Base-by-base conservation (phyloP, 208 protist genomes). In the Acanthamoeba royreba region DNA sequence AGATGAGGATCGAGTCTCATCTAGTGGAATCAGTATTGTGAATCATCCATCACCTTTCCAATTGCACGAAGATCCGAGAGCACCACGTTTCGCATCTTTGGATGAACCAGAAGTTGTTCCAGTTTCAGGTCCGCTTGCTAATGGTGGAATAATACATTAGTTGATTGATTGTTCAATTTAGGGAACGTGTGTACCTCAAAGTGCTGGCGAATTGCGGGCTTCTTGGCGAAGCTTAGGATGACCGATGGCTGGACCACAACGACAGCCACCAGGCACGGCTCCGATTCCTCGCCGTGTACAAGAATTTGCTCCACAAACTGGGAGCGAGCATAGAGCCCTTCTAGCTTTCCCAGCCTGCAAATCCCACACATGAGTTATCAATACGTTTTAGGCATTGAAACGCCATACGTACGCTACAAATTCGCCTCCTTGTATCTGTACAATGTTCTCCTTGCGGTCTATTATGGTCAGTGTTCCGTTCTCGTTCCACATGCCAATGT, bases 361-460 rank as follows among this genome's bases (percentile, higher is more conserved):
- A 19, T 22, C 35, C 38, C 22, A 19, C 42, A n/a, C n/a, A n/a
- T n/a, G n/a, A n/a, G n/a, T n/a, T n/a, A n/a, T n/a, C n/a, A n/a
- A n/a, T n/a, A n/a, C n/a, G n/a, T n/a, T n/a, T n/a, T n/a, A n/a
- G n/a, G n/a, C n/a, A n/a, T n/a, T n/a, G n/a, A n/a, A n/a, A n/a
- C n/a, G n/a, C n/a, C n/a, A 83, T 19, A 66, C 85, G 43, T 79
- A 92, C 88, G 88, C 63, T 19, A 72, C 88, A 61, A 83, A 53
- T 15, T 79, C 88, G 8, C 88, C 88, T 31, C 46, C 52, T 25
- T 52, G 66, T 15, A 98, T 89, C 87, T 98, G 98, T 61, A 99
- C 98, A 22, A 98, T 96, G 93, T 98, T 96, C 79, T 99, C 98
- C 61, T 96, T 96, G 66, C 98, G 92, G 88, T 99, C 98, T 90